Conservation (phyloP, 2,329 filamentous ascomycete genomes). For the Trichoderma afroharzianum region DNA sequence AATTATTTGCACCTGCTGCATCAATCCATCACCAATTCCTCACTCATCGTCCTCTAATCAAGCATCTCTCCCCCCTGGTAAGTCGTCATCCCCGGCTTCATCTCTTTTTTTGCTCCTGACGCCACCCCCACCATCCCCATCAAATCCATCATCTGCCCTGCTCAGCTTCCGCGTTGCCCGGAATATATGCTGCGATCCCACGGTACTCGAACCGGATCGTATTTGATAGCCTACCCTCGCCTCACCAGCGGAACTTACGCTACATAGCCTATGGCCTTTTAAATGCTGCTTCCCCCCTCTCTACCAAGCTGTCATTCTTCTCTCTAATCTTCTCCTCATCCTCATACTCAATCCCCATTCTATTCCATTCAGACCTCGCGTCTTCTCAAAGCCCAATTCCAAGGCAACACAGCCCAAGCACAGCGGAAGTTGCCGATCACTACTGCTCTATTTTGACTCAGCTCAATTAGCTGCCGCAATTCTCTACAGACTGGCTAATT, state of each 20-base stretch:
- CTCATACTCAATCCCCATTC: background rate
- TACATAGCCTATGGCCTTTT: background rate
- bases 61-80: background rate
- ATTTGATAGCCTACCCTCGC: background rate
- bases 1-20: background rate
- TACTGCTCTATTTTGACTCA: background rate
- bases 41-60: background rate
- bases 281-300: background rate
- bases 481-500: background rate
- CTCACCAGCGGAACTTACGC: background rate
- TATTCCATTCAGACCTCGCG: background rate
- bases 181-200: background rate
- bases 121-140: constrained; percentile 14
- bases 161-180: background rate
- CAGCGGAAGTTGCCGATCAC: background rate
- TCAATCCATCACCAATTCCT: background rate
- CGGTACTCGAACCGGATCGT: background rate
- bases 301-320: background rate
- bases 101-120: background rate
- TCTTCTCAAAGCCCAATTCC: background rate
- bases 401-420: background rate
- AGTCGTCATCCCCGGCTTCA: background rate
- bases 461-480: background rate
- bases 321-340: background rate
- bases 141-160: background rate